A percentile compares a stretch with the other conserved stretches of the same genome.
Conservation (phyloP, 2,329 filamentous ascomycete species). For the Claviceps maximensis region DNA sequence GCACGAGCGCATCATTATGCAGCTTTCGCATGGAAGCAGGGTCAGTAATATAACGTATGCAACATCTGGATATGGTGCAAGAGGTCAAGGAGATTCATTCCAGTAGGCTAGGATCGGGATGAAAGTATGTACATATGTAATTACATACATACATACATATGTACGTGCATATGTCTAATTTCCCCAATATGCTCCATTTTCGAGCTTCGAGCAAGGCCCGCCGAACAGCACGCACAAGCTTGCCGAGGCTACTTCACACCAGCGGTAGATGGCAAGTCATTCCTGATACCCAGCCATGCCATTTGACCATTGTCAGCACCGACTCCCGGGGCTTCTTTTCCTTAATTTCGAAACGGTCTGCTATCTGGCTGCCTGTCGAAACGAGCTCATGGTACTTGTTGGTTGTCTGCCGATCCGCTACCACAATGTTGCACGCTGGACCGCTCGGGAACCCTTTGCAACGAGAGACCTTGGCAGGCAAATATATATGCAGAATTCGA, state of each 20-base stretch:
- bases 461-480: background rate
- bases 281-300: background rate
- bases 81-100: background rate
- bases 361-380: background rate
- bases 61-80: too few species aligned
- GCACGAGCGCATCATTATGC: too few species aligned
- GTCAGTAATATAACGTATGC: too few species aligned
- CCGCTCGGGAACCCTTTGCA: background rate
- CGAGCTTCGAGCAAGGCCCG: background rate
- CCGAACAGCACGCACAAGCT: background rate
- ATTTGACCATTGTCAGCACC: background rate
- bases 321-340: background rate
- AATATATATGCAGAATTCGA: too few species aligned
- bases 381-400: background rate
- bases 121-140: background rate
- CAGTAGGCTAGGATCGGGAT: background rate
- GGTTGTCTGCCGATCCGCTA: background rate
- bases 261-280: background rate
- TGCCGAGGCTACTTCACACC: background rate
- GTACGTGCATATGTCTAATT: background rate
- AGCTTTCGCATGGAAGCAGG: too few species aligned
- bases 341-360: background rate
- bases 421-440: background rate
- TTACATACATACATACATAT: too few species aligned
- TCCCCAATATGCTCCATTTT: background rate